These are phyloP conservation scores for Scheffersomyces insectosa DNA, from an alignment of 1,139 yeast species.

Conservation along the genomic window DNA sequence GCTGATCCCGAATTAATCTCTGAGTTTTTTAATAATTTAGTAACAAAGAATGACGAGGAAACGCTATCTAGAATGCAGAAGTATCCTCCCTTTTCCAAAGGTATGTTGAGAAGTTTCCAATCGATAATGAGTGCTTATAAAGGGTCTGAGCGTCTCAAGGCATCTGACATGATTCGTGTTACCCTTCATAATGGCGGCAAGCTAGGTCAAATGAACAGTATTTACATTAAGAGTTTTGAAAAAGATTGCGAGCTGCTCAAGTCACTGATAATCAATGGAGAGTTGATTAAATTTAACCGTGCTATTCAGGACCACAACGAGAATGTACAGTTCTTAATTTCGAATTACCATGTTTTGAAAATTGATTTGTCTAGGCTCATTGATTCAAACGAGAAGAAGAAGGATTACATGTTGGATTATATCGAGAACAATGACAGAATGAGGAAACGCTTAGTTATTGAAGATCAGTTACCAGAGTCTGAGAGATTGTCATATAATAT, in stretches of 20 bases:
- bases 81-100: constrained; percentile 30
- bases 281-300: constrained; percentile 49
- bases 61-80: constrained; percentile 28
- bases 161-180: constrained; percentile 36
- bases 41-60: constrained; percentile 42
- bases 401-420: constrained; percentile 54
- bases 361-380: constrained; percentile 42
- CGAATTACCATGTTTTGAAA: constrained; percentile 48
- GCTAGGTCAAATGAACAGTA: constrained; percentile 37
- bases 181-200: constrained; percentile 43
- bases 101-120: constrained; percentile 26
- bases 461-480: constrained; percentile 47
- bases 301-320: constrained; percentile 66
- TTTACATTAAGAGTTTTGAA: constrained; percentile 39
- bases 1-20: constrained; percentile 17
- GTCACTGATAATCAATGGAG: constrained; percentile 46
- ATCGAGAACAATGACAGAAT: constrained; percentile 70
- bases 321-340: constrained; percentile 50
- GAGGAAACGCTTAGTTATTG: constrained; percentile 57
- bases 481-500: constrained; percentile 44
- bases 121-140: constrained; percentile 19
- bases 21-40: constrained; percentile 34
- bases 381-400: constrained; percentile 17
- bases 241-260: constrained; percentile 50
- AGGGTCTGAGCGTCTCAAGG: constrained; percentile 24